phyloP scores from a whole-genome alignment of 75 land plant species.

The Isoetes taiwanensis region DNA sequence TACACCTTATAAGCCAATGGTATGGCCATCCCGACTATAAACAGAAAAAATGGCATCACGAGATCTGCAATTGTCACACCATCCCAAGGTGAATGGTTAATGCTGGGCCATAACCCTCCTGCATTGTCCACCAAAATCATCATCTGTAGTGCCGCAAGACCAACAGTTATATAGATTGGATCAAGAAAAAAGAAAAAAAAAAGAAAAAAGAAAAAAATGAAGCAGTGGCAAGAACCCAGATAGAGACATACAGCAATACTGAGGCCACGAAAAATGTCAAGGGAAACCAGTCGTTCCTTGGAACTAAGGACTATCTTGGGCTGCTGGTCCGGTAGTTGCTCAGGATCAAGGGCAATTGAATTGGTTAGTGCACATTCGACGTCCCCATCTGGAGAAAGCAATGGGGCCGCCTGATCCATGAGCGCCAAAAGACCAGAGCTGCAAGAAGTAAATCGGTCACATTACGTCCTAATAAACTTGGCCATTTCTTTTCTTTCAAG shows the following conservation, averaged over 20 bases:
- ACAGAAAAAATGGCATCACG: slow-evolving; percentile 65
- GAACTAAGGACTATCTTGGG: too few relatives aligned
- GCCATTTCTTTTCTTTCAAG: too few relatives aligned
- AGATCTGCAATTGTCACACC: slow-evolving; percentile 52
- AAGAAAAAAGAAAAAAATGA: neutral
- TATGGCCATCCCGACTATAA: slow-evolving; percentile 47
- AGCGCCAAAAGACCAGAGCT: too few relatives aligned
- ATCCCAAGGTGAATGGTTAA: slow-evolving; percentile 54
- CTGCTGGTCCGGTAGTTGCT: too few relatives aligned
- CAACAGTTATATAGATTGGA: neutral
- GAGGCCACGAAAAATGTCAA: slow-evolving; percentile 71
- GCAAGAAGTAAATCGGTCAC: too few relatives aligned
- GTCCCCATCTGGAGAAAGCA: too few relatives aligned
- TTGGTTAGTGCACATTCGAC: too few relatives aligned
- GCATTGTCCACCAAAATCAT: slow-evolving; percentile 42
- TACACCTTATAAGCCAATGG: slow-evolving; percentile 46
- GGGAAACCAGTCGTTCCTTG: slow-evolving; percentile 39
- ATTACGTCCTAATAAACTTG: too few relatives aligned
- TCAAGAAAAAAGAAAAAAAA: neutral
- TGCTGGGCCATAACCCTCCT: slow-evolving; percentile 20
- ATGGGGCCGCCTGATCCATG: too few relatives aligned
- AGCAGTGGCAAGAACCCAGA: too few relatives aligned
- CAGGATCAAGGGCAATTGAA: too few relatives aligned
- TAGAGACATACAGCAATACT: slow-evolving; percentile 45
- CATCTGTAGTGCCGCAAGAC: slow-evolving; percentile 15